Base-by-base conservation (phyloP, 164 flowering plant species). In the Magnolia officinalis region DNA sequence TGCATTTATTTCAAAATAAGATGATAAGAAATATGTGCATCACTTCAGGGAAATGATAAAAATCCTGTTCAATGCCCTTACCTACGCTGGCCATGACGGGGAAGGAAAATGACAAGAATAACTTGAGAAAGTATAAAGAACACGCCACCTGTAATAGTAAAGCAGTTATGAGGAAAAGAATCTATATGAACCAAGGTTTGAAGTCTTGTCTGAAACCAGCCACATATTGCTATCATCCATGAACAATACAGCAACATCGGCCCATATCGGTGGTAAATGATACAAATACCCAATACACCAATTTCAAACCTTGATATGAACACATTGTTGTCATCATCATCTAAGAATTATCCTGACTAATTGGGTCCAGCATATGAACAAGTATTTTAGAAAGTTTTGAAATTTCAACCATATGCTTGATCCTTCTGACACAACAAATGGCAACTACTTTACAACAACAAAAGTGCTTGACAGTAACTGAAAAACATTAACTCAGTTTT, bases 21-120 rank as follows among this genome's bases (percentile, higher is more conserved):
- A 58, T 10, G 58, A 67, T 19, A 50, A 31, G 13, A 79, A 16
- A 68, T 2, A 26, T 8, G 50, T n/a, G 31, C 52, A 45, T 61
- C 23, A 49, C 13, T 63, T 1, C 10, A 3, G 51, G 58, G 37
- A 73, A 68, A 52, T 26, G 1, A 45, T 23, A 50, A n/a, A 31
- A 55, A 21, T 3, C 8, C 50, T 70, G 18, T 23, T 59, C 8
- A 55, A 29, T 49, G 55, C 21, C 21, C 88, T 83, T 87, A 95
- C 98, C 97, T 75, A 71, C 50, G 26, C 91, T 88, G 73, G 87
- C 20, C 24, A 85, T 66, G 58, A 66, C 37, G 5, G 86, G 75
- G 74, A 84, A 74, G 74, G 89, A 84, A 71, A 80, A 74, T 18
- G 86, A 78, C 50, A 82, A 26, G 58, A 89, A 81, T 80, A 78